Evolutionary conservation across 2,329 filamentous ascomycete species (phyloP), one percentile per base, ranked within the genome.

Genomic region (Aspergillus quadrilineatus): DNA sequence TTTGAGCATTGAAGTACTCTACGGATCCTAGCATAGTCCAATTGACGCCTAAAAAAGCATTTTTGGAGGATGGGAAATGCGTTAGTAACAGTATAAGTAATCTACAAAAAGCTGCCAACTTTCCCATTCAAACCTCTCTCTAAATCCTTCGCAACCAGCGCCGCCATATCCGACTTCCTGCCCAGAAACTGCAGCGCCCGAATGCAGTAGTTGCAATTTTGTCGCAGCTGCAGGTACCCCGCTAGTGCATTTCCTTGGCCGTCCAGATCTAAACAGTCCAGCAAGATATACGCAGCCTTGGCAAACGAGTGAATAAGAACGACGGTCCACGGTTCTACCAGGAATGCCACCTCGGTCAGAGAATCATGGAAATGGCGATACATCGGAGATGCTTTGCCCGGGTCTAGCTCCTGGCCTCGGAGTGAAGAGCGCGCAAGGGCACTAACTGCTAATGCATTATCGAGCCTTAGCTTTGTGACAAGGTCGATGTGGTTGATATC

Each of bases 131-230:
- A 42, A n/a, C 7, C 15, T 36, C 14, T 41, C 9, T 28, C n/a
- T 43, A 53, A 15, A 32, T 47, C 34, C 28, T 28, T 6, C 26
- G 51, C 43, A 10, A 47, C 36, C 28, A 46, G n/a, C 39, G 9
- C 28, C 15, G 51, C 51, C 51, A 53, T 53, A 30, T 53, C 51
- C 32, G 43, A 47, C 15, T 53, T 47, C 28, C 44, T 15, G 2
- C 42, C 51, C 1, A 53, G 28, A 53, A 42, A 53, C 36, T 42
- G 28, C 34, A 53, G 44, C 26, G 51, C 43, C 29, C 51, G 39
- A 26, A 53, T 53, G 48, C 51, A 53, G n/a, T 30, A 53, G 6
- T 41, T 26, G n/a, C 51, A 48, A 22, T 53, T 53, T 10, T 53
- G 51, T n/a, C n/a, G 32, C 4, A 53, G 8, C n/a, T 26, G 29